Evolutionary conservation across 805 yeast species (phyloP).

Genomic region (Lipomyces oligophaga): DNA sequence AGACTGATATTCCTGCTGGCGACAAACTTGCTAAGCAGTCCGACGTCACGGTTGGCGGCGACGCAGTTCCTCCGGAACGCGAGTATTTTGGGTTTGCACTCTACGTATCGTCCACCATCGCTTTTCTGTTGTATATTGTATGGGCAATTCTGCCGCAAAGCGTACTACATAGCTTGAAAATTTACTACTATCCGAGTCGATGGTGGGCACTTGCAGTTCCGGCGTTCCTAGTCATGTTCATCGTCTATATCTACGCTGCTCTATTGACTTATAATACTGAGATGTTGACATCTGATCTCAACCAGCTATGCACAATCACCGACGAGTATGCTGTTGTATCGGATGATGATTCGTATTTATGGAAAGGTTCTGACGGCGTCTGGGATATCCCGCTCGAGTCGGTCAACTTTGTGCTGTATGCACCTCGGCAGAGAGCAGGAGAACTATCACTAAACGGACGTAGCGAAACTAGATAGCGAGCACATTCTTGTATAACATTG

Average conservation of each 20-base stretch:
- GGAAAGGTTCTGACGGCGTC: constrained; percentile 72
- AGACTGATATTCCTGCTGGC: constrained; percentile 30
- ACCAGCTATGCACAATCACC: constrained; percentile 59
- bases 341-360: constrained; percentile 43
- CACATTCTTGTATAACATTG: no score
- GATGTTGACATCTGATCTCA: constrained; percentile 55
- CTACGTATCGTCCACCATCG: constrained; percentile 61
- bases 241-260: constrained; percentile 70
- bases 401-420: constrained; percentile 62
- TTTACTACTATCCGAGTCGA: constrained; percentile 76
- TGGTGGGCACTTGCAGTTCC: constrained; percentile 90
- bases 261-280: constrained; percentile 75
- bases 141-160: constrained; percentile 75
- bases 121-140: constrained; percentile 52
- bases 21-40: constrained; percentile 39
- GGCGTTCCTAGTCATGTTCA: constrained; percentile 59
- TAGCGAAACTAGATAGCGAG: no score
- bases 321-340: constrained; percentile 57
- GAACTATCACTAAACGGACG: no score
- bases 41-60: constrained; percentile 40
- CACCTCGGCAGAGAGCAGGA: constrained; percentile 14
- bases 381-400: constrained; percentile 75
- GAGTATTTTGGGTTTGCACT: constrained; percentile 89
- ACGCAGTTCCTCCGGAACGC: constrained; percentile 38
- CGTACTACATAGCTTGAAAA: constrained; percentile 50